Percentiles rank a stretch among this genome's conserved stretches.
Conservation (phyloP, 2,329 filamentous ascomycete species). For the Diaporthe velutina region DNA sequence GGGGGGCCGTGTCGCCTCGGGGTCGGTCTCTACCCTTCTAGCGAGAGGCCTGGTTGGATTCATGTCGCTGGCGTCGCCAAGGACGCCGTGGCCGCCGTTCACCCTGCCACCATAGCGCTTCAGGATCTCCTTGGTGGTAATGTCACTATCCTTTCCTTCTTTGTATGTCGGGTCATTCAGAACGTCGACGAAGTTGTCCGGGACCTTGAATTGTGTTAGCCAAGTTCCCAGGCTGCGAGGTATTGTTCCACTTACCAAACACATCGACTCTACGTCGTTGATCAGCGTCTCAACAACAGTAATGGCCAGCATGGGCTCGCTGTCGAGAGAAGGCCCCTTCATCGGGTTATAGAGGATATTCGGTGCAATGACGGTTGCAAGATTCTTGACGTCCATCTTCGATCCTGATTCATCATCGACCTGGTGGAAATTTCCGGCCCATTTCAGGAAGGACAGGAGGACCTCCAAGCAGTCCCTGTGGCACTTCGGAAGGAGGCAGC, state of each 20-base stretch:
- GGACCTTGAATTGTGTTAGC: conserved; percentile 73
- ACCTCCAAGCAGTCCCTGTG: conserved; percentile 96
- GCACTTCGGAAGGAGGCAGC: conserved; percentile 91
- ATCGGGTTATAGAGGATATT: conserved; percentile 86
- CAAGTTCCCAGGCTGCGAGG: conserved; percentile 1
- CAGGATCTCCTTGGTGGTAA: conserved; percentile 97
- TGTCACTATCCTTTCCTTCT: conserved; percentile 71
- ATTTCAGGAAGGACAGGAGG: conserved; percentile 94
- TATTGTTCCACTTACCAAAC: conserved; percentile 78
- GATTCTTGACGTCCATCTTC: conserved; percentile 99
- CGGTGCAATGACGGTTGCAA: conserved; percentile 96
- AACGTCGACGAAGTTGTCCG: conserved; percentile 89
- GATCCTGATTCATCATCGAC: conserved; percentile 97
- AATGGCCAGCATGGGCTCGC: conserved; percentile 92
- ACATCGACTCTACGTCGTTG: conserved; percentile 95
- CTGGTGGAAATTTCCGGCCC: conserved; percentile 97
- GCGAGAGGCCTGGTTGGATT: conserved; percentile 68
- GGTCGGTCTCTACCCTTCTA: conserved; percentile 86
- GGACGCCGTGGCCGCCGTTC: conserved; percentile 65
- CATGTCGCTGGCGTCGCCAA: conserved; percentile 69
- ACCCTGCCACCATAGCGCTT: conserved; percentile 85
- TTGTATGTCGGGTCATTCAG: conserved; percentile 84
- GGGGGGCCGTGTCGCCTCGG: conserved; percentile 56
- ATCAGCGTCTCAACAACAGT: conserved; percentile 93
- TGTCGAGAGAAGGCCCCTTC: conserved; percentile 78